Base-by-base conservation (phyloP, 2,329 filamentous ascomycete species). In the Nemania sp. region DNA sequence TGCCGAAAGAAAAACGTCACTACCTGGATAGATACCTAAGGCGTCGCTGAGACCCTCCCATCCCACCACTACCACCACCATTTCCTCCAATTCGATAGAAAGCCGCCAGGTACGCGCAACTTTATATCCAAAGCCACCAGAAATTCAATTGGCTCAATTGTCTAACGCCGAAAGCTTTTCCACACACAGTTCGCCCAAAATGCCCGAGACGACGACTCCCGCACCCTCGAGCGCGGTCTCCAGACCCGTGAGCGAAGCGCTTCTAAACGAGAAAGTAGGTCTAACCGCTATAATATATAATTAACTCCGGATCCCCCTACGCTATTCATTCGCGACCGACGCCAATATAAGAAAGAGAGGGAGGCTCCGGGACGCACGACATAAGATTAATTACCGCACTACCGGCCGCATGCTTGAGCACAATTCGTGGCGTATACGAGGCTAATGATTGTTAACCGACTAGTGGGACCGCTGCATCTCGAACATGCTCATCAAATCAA, bases 391-490 rank as follows among this genome's bases (percentile, higher is more conserved):
- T 70, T 71, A 63, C 69, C 67, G 67, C 69, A 71, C 18, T 43
- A 56, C 49, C 49, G 22, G 52, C 24, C 35, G 22, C 35, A 24
- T 32, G 7, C 29, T 32, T 2, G 45, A 51, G 53, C 20, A 29
- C 13, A 52, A 6, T 43, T 22, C 26, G n/a, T 18, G 4, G 22
- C 35, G 18, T 70, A 41, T 22, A 29, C 38, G 47, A 61, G 49
- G 63, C 70, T 70, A 69, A 70, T 22, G 22, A 56, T 43, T 57
- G 24, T 53, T 20, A 35, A 52, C 43, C 26, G 57, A 18, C 35
- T 49, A 99, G 96, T 99, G 96, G 96, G 96, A 99, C 82, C 95
- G 93, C 85, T 98, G 96, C 84, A 90, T 99, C 76, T 98, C 96
- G 76, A 98, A 97, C 79, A 89, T 98, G 82, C 89, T 99, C 80